These are phyloP conservation scores for Trichophyton benhamiae DNA, from an alignment of 2,329 filamentous ascomycete species.

Conservation along the genomic window DNA sequence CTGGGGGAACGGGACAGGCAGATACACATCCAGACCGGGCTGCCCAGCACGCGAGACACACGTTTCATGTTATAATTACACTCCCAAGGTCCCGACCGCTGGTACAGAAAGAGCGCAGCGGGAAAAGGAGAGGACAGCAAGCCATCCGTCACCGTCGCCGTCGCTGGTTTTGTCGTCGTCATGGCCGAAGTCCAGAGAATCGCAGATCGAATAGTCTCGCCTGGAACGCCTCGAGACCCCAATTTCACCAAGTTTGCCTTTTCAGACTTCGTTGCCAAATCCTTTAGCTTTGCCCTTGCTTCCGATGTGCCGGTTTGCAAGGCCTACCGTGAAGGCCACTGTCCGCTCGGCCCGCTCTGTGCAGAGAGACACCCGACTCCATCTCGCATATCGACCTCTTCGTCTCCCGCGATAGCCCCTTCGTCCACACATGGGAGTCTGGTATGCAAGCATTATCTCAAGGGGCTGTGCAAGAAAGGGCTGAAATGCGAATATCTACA, in stretches of 20 bases:
- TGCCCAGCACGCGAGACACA: background rate
- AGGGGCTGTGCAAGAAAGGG: conserved; percentile 94
- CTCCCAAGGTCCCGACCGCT: background rate
- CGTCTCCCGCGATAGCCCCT: conserved; percentile 31
- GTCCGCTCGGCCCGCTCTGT: conserved; percentile 71
- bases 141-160: background rate
- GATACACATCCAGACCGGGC: background rate
- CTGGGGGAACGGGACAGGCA: background rate
- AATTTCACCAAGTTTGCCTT: conserved; percentile 63
- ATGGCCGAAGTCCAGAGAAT: conserved; percentile 27
- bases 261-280: conserved; percentile 68
- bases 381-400: conserved; percentile 32
- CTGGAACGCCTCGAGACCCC: conserved; percentile 26
- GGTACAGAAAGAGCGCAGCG: background rate
- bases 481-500: conserved; percentile 95
- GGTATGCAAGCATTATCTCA: conserved; percentile 98
- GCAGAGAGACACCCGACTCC: conserved; percentile 63
- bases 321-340: conserved; percentile 73
- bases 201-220: conserved; percentile 26
- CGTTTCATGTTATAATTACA: conserved; percentile 3
- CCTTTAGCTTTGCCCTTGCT: conserved; percentile 73
- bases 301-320: conserved; percentile 71
- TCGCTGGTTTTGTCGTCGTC: background rate
- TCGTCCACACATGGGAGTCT: conserved; percentile 43
- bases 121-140: background rate